Evolutionary conservation across 1,284 basidiomycete genomes (phyloP).

Genomic region (Ustilago xerochloae): DNA sequence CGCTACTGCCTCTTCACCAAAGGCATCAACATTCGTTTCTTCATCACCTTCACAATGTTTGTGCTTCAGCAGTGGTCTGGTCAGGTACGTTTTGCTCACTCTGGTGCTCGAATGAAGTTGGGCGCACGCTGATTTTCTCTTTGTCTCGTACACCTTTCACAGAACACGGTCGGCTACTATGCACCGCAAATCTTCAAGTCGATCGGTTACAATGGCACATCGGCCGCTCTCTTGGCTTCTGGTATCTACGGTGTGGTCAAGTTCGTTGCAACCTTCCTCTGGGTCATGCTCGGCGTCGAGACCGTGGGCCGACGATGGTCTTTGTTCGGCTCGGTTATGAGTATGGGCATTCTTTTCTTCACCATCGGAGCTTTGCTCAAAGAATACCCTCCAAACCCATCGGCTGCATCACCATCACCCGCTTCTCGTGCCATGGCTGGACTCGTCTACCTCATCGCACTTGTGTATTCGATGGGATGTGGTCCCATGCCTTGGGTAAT

Average conservation of each 20-base stretch:
- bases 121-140: background rate
- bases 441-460: constrained; percentile 6
- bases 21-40: constrained; percentile 69
- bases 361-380: constrained; percentile 19
- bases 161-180: constrained; percentile 26
- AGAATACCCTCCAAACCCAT: constrained; percentile 16
- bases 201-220: constrained; percentile 69
- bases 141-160: background rate
- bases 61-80: constrained; percentile 69
- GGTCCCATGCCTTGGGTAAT: constrained; percentile 39
- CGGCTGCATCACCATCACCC: background rate
- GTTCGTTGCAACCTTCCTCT: constrained; percentile 53
- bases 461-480: background rate
- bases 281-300: constrained; percentile 49
- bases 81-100: constrained; percentile 40
- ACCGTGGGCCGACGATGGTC: constrained; percentile 57
- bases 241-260: constrained; percentile 71
- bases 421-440: constrained; percentile 12
- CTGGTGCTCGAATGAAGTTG: too few relatives aligned
- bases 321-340: constrained; percentile 49
- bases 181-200: constrained; percentile 67
- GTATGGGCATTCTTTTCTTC: constrained; percentile 24
- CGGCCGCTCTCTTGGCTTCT: constrained; percentile 70
- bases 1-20: constrained; percentile 69
- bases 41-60: constrained; percentile 69